Evolutionary conservation across 140 eudicot genomes (phyloP).

Genomic region (Cichorium intybus): DNA sequence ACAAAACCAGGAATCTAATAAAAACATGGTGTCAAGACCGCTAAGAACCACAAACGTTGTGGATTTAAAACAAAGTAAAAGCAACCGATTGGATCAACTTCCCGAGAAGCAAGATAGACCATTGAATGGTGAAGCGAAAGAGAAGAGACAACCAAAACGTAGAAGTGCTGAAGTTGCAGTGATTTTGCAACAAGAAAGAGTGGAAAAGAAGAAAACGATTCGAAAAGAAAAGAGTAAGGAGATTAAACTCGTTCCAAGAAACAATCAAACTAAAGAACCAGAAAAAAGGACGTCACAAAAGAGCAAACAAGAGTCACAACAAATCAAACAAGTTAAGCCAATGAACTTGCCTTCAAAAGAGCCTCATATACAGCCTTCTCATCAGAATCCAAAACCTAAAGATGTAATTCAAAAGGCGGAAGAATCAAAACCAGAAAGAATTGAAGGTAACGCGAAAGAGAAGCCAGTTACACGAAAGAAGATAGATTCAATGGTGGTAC

Average conservation of each 20-base stretch:
- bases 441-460: slow-evolving; percentile 19
- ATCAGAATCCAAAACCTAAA: slow-evolving; percentile 21
- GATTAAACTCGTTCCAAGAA: slow-evolving; percentile 26
- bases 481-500: slow-evolving; percentile 22
- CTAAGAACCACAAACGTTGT: not conserved
- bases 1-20: not conserved
- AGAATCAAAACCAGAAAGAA: slow-evolving; percentile 22
- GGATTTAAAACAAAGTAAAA: slow-evolving; percentile 26
- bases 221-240: slow-evolving; percentile 33
- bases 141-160: slow-evolving; percentile 20
- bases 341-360: slow-evolving; percentile 24
- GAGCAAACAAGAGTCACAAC: slow-evolving; percentile 27
- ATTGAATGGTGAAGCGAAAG: slow-evolving; percentile 28
- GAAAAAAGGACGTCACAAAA: slow-evolving; percentile 33
- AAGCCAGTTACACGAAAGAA: slow-evolving; percentile 30
- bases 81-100: slow-evolving; percentile 19
- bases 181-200: slow-evolving; percentile 19
- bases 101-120: slow-evolving; percentile 23
- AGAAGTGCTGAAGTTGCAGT: slow-evolving; percentile 24
- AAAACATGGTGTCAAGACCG: not conserved
- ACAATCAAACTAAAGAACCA: slow-evolving; percentile 27
- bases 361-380: slow-evolving; percentile 9
- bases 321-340: slow-evolving; percentile 25
- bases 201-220: slow-evolving; percentile 21
- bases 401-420: slow-evolving; percentile 21